A percentile compares a stretch with the other conserved stretches of the same genome.
These are phyloP conservation scores for Barnettozyma siamensis DNA, from an alignment of 805 yeast species.

Conservation along the genomic window DNA sequence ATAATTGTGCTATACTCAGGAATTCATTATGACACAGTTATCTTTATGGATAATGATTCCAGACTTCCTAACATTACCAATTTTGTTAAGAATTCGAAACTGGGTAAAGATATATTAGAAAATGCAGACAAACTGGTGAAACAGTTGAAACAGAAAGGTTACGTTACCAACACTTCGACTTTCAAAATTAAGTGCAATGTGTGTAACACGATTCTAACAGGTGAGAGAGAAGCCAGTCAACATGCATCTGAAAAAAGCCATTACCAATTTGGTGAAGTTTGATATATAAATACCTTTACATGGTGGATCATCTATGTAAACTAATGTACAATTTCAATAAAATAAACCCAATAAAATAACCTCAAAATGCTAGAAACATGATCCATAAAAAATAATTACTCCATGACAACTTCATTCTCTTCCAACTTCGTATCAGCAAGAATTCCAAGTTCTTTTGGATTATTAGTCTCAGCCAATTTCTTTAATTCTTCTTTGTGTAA, in stretches of 20 bases:
- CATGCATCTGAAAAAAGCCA: conserved; percentile 66
- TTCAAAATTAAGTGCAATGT: conserved; percentile 52
- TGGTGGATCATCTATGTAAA: not conserved
- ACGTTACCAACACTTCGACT: conserved; percentile 58
- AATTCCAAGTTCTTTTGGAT: conserved; percentile 26
- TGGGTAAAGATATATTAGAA: conserved; percentile 30
- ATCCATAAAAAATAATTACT: conserved; percentile 13
- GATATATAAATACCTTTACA: conserved; percentile 28
- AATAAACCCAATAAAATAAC: conserved; percentile 4
- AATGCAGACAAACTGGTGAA: conserved; percentile 37
- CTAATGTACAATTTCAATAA: conserved; percentile 5
- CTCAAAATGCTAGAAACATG: conserved; percentile 2
- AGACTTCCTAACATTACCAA: conserved; percentile 31
- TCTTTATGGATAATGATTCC: conserved; percentile 30
- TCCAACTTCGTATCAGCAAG: conserved; percentile 11
- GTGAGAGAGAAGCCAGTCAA: conserved; percentile 57
- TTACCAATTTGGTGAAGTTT: conserved; percentile 47
- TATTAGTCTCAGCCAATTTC: conserved; percentile 21
- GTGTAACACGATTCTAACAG: conserved; percentile 47
- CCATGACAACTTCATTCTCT: conserved; percentile 22
- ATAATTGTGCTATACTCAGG: conserved; percentile 62
- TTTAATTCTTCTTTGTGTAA: conserved; percentile 36
- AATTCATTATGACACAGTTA: conserved; percentile 65
- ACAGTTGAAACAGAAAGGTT: conserved; percentile 44
- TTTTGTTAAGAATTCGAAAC: conserved; percentile 31